Evolutionary conservation across 805 yeast species (phyloP).

Genomic region (Scheffersomyces coipomensis): DNA sequence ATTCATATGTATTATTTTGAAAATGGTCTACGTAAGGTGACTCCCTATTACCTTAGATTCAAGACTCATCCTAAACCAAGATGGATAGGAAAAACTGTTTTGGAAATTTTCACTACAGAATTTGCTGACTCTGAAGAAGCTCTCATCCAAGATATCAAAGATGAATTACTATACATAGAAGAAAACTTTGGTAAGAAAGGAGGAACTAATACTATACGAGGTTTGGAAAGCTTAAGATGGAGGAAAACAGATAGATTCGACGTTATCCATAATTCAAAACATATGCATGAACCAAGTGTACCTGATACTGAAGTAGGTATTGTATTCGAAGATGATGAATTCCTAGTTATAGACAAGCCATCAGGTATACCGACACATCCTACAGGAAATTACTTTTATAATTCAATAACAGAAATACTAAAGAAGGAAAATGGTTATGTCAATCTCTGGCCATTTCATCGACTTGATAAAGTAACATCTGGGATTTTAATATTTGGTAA

Average conservation of each 20-base stretch:
- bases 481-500: slow-evolving; percentile 48
- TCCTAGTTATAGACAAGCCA: slow-evolving; percentile 50
- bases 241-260: slow-evolving; percentile 21
- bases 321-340: slow-evolving; percentile 33
- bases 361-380: slow-evolving; percentile 58
- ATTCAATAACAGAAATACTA: slow-evolving; percentile 43
- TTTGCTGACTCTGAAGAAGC: slow-evolving; percentile 28
- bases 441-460: slow-evolving; percentile 44
- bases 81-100: slow-evolving; percentile 33
- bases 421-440: slow-evolving; percentile 22
- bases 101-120: slow-evolving; percentile 30
- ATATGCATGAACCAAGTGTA: slow-evolving; percentile 48
- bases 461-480: slow-evolving; percentile 52
- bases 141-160: slow-evolving; percentile 22
- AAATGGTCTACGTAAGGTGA: slow-evolving; percentile 33
- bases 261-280: slow-evolving; percentile 27
- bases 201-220: slow-evolving; percentile 15
- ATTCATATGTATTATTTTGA: slow-evolving; percentile 8
- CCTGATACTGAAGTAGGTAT: slow-evolving; percentile 18
- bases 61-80: slow-evolving; percentile 36
- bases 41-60: slow-evolving; percentile 30
- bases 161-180: slow-evolving; percentile 22
- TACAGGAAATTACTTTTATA: slow-evolving; percentile 40
- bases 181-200: slow-evolving; percentile 18
- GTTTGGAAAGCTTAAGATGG: slow-evolving; percentile 13